Evolutionary conservation across 768 basidiomycete species (phyloP).

Genomic region (Brasilioporus rufonigricans): DNA sequence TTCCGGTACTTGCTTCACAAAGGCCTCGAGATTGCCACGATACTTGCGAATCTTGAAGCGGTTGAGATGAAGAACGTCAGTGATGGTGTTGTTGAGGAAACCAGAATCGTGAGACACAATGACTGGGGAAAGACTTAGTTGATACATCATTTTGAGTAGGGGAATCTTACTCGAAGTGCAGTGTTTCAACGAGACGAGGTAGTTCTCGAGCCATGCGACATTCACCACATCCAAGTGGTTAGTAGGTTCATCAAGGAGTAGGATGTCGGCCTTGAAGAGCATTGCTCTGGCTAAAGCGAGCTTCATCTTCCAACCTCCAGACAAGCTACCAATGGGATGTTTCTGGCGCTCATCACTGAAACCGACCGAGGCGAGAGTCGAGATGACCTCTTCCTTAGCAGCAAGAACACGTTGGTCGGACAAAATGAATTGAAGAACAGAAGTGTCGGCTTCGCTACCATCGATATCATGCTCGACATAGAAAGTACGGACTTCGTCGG

Average conservation of each 20-base stretch:
- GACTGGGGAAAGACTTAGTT: slow-evolving; percentile 42
- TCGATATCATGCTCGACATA: slow-evolving; percentile 99
- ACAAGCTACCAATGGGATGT: slow-evolving; percentile 83
- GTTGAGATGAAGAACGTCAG: slow-evolving; percentile 95
- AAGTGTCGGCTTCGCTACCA: slow-evolving; percentile 88
- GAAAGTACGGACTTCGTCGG: slow-evolving; percentile 96
- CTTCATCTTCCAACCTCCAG: slow-evolving; percentile 99
- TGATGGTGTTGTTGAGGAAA: slow-evolving; percentile 98
- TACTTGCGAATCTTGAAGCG: slow-evolving; percentile 97
- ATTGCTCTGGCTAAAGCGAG: slow-evolving; percentile 95
- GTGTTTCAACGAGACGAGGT: slow-evolving; percentile 79
- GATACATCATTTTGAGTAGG: not conserved
- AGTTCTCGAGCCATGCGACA: slow-evolving; percentile 95
- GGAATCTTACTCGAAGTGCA: slow-evolving; percentile 81
- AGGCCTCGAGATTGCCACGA: slow-evolving; percentile 91
- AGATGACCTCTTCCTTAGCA: slow-evolving; percentile 63
- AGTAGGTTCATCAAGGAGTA: slow-evolving; percentile 95
- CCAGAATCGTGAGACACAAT: slow-evolving; percentile 97
- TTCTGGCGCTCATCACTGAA: slow-evolving; percentile 87
- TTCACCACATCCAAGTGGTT: slow-evolving; percentile 97
- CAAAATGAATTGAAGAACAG: slow-evolving; percentile 86
- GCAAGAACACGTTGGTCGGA: slow-evolving; percentile 81
- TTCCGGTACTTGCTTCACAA: slow-evolving; percentile 93
- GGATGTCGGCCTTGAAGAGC: slow-evolving; percentile 97
- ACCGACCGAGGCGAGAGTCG: slow-evolving; percentile 87